Evolutionary conservation across 371 early-diverging fungal genomes (phyloP), one percentile per base, ranked within the genome.

Genomic region (Circinella umbellata): DNA sequence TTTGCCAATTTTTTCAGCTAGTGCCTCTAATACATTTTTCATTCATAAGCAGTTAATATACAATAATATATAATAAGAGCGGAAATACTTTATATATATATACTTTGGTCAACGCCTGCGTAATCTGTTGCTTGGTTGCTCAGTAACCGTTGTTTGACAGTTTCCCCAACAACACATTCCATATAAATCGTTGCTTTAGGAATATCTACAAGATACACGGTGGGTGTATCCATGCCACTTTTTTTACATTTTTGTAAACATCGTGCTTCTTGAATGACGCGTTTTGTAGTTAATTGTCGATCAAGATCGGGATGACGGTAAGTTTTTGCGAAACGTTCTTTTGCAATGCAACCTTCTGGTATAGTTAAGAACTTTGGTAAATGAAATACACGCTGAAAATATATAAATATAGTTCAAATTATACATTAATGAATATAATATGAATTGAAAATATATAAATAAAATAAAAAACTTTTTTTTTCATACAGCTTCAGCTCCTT

Each of bases 291-390:
- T 36, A 97, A 74, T 66, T 92, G 92, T 47, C 88, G 89, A 76
- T 97, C 98, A 47, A 98, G 90, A 39, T 88, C 87, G 4, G 96
- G 96, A 69, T 95, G 95, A n/a, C 99, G 88, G 75, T 97, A 97
- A 0, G 91, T 82, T 77, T 98, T 98, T 64, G 86, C 83, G 77
- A 97, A 97, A 38, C 99, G 87, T 76, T 97, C 80, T 61, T 85
- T 85, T 20, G 80, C 85, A 64, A 85, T 82, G 71, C 85, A 85
- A 4, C 78, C 78, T 7, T 73, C 64, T n/a, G 71, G 71, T 53
- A 65, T 61, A 0, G 71, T 68, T 20, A 78, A 61, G 57, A 75
- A 78, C 4, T 66, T 62, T 1, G 63, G 57, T n/a, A 73, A 61
- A 34, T 71, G 66, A 61, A 66, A 76, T 4, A 76, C 57, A 7